Evolutionary conservation across 139 green algal genomes (phyloP), one percentile per base, ranked within the genome.

Genomic region (Haematococcus lacustris): DNA sequence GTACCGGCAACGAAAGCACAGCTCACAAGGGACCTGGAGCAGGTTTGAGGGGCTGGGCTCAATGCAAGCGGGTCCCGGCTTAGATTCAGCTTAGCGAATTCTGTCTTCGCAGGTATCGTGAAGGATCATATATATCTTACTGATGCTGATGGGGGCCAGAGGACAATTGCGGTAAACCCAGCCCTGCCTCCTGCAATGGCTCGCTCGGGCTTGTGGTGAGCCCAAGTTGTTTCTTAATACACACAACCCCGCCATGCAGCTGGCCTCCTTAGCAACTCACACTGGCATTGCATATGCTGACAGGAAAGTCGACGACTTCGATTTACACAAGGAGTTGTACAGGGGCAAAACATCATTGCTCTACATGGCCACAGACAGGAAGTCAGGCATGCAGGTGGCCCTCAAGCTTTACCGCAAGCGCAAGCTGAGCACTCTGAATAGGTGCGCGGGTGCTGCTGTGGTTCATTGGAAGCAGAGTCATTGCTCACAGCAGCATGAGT

Each of bases 281-380:
- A 9, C n/a, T 39, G 26, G 6, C 17, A 4, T n/a, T 40, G n/a
- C 32, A 6, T 47, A 28, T 70, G 26, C 9, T 70, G 32, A 60
- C 82, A 91, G 88, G 88, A 70, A 73, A 1, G 59, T 91, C 5
- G 80, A 89, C 3, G 83, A 92, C 60, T 93, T 88, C 73, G 75
- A 85, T 9, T 76, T 92, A 34, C 74, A 82, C 32, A 87, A 88
- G 75, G 80, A 92, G 78, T 79, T 93, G 76, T 92, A 92, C 77
- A 78, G 82, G 30, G 89, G 89, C 34, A 92, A 92, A 63, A 87
- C 80, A 0, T 88, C 81, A 0, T 62, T 86, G 30, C 69, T 93
- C n/a, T 90, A 91, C 73, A 76, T 77, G 40, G 88, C 85, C 0
- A 80, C 78, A 2, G 87, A 90, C 76, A 70, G 59, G n/a, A 28